Evolutionary conservation across 805 yeast species (phyloP), one percentile per base, ranked within the genome.

Genomic region (Lipomyces mesembrius): DNA sequence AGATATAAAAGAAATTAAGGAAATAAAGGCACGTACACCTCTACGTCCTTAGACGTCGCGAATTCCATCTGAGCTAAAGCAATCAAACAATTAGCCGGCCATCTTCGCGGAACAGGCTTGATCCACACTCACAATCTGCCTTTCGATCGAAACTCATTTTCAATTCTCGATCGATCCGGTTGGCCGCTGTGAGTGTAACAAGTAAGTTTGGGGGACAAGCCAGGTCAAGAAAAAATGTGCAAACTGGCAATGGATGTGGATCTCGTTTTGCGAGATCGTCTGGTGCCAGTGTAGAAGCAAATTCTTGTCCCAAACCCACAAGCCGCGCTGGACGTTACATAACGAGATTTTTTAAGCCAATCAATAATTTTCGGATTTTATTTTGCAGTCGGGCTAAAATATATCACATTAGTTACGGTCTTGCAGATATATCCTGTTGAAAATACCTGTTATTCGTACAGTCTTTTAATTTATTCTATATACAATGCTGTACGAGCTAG

Each of bases 401-500:
- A 43, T 43, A 43, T 17, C 49, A 43, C 20, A 43, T 27, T 2
- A 37, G 39, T 37, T 37, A 17, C 11, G 2, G 2, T 3, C 22
- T 17, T 43, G 22, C 20, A 27, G 25, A 29, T 6, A 17, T 17
- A 43, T 11, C 6, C 22, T 22, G 32, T 29, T 5, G 20, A 43
- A 43, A n/a, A 14, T n/a, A n/a, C 49, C 9, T 4, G 9, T n/a
- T 43, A 25, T 25, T 43, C 22, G 11, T 43, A 43, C 49, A n/a
- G 7, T n/a, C 49, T 43, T 43, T 12, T 17, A 32, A 17, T 58
- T 27, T 29, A 54, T 20, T 32, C 20, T 37, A 37, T 35, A 35
- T 20, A 60, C 43, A 34, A 93, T 93, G 98, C 84, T 91, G 66
- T 93, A 93, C 82, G 98, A 93, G 82, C 81, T 94, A 55, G 85